Conservation (phyloP, 805 yeast species). For the Saturnispora ahearnii region DNA sequence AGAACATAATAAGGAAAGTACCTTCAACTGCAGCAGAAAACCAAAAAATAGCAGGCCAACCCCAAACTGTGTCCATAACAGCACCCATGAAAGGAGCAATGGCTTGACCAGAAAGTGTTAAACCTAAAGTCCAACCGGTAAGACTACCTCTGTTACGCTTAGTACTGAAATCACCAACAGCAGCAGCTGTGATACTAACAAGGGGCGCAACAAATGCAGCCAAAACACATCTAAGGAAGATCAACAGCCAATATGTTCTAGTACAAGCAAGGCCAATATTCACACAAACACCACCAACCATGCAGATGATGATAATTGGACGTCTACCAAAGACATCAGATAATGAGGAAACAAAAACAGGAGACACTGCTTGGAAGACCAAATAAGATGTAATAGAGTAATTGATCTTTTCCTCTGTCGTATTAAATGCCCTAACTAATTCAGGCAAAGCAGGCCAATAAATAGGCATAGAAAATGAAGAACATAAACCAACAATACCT, state of each 20-base stretch:
- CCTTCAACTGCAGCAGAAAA: slow-evolving; percentile 63
- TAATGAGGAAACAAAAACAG: slow-evolving; percentile 56
- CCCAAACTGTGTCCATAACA: slow-evolving; percentile 39
- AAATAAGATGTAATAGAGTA: slow-evolving; percentile 70
- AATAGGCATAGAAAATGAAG: slow-evolving; percentile 66
- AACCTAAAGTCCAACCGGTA: slow-evolving; percentile 57
- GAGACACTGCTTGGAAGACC: slow-evolving; percentile 68
- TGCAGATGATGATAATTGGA: slow-evolving; percentile 50
- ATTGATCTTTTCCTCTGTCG: slow-evolving; percentile 51
- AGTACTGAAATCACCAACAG: slow-evolving; percentile 65
- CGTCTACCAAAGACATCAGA: slow-evolving; percentile 71
- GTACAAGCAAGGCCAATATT: slow-evolving; percentile 59
- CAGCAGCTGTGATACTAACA: slow-evolving; percentile 59
- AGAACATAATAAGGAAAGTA: slow-evolving; percentile 26
- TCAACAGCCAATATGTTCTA: slow-evolving; percentile 47
- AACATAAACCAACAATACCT: slow-evolving; percentile 49
- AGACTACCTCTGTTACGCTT: slow-evolving; percentile 60
- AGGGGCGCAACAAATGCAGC: slow-evolving; percentile 73
- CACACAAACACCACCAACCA: slow-evolving; percentile 48
- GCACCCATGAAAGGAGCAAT: slow-evolving; percentile 67
- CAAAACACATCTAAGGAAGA: slow-evolving; percentile 62
- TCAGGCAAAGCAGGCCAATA: slow-evolving; percentile 70
- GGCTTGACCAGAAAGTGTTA: slow-evolving; percentile 64
- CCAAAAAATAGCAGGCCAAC: slow-evolving; percentile 78
- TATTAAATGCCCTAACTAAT: slow-evolving; percentile 44